A percentile compares a stretch with the other conserved stretches of the same genome.
phyloP scores from a whole-genome alignment of 371 early-diverging fungal genomes.

The Dichotomocladium elegans region DNA sequence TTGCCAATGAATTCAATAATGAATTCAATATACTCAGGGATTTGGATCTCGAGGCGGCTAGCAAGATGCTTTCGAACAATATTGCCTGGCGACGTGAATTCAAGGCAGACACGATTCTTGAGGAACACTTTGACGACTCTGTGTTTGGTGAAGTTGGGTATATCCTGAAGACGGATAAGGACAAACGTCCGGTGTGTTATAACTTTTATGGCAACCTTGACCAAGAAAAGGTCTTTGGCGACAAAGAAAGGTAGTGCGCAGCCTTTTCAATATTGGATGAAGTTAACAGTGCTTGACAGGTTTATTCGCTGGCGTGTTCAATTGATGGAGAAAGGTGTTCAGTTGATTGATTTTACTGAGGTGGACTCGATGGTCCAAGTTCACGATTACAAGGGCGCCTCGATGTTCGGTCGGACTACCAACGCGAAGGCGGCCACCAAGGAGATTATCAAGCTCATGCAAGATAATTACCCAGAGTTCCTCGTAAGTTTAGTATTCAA shows the following conservation, averaged over 20 bases:
- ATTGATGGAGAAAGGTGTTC: constrained; percentile 56
- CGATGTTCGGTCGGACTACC: constrained; percentile 47
- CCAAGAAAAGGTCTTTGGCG: constrained; percentile 53
- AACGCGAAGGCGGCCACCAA: constrained; percentile 51
- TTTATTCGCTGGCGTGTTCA: constrained; percentile 65
- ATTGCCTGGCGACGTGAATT: constrained; percentile 56
- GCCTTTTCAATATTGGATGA: not conserved
- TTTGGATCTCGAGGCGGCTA: constrained; percentile 30
- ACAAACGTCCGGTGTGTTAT: constrained; percentile 57
- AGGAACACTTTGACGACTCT: constrained; percentile 48
- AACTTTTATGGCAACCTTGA: constrained; percentile 58
- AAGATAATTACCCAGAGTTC: constrained; percentile 64
- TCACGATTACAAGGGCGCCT: constrained; percentile 60
- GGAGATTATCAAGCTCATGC: constrained; percentile 50
- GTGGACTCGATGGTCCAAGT: constrained; percentile 58
- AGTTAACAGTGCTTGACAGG: constrained; percentile 6
- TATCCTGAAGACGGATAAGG: constrained; percentile 43
- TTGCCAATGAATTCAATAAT: not conserved
- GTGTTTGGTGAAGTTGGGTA: constrained; percentile 48
- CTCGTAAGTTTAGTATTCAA: constrained; percentile 30
- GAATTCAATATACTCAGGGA: constrained; percentile 16
- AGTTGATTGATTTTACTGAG: constrained; percentile 47
- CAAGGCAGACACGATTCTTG: constrained; percentile 36
- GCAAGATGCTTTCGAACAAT: constrained; percentile 47
- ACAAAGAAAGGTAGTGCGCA: constrained; percentile 43